Evolutionary conservation across 371 early-diverging fungal species (phyloP).

Genomic region (Zychaea mexicana): DNA sequence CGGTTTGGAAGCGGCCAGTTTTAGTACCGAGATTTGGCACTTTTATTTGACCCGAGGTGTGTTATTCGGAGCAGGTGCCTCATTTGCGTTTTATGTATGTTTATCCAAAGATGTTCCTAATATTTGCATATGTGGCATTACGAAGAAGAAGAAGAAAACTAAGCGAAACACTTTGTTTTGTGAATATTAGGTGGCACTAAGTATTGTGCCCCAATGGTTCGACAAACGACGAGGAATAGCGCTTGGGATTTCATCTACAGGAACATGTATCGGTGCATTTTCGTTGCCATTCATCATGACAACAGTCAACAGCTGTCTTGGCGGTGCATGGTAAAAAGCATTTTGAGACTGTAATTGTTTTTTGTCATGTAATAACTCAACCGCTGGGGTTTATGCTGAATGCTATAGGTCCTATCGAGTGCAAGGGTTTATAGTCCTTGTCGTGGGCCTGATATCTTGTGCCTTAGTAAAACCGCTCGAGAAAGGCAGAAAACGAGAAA

Average conservation of each 20-base stretch:
- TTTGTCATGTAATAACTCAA: too few relatives aligned
- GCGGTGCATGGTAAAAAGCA: constrained; percentile 49
- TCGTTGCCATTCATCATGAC: constrained; percentile 61
- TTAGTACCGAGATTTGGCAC: constrained; percentile 51
- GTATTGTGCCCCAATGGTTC: constrained; percentile 74
- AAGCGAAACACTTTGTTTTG: not conserved
- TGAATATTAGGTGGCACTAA: constrained; percentile 23
- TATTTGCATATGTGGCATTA: too few relatives aligned
- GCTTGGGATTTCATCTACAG: constrained; percentile 69
- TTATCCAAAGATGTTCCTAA: too few relatives aligned
- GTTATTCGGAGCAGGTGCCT: constrained; percentile 58
- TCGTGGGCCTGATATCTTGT: constrained; percentile 21
- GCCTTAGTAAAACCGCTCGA: constrained; percentile 37
- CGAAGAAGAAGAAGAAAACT: too few relatives aligned
- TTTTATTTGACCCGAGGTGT: constrained; percentile 66
- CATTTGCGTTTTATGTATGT: constrained; percentile 37
- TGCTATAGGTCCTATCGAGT: constrained; percentile 29
- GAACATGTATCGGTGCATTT: constrained; percentile 74
- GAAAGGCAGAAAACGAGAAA: not conserved
- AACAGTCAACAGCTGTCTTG: constrained; percentile 48
- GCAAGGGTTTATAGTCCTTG: constrained; percentile 45
- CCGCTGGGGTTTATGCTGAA: too few relatives aligned
- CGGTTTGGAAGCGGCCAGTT: constrained; percentile 27
- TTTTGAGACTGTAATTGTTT: too few relatives aligned
- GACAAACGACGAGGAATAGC: constrained; percentile 61